Percentiles rank a stretch among this genome's conserved stretches.
Conservation (phyloP, 257 asterid species). For the Petunia secreta region DNA sequence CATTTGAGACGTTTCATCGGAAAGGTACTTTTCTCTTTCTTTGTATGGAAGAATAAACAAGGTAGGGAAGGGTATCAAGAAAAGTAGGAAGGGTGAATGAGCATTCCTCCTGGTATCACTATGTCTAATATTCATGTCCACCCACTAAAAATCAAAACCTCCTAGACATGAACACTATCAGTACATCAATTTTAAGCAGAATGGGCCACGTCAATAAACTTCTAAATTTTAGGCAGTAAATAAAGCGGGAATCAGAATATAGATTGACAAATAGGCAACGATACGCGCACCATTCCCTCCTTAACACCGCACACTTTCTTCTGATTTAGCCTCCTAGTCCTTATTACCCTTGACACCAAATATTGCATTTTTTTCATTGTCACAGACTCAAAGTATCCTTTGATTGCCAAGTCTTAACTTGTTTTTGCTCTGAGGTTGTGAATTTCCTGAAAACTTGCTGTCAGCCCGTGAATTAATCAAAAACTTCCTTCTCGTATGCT, state of each 20-base stretch:
- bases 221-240: background rate
- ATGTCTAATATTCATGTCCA: background rate
- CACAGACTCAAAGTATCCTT: background rate
- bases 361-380: background rate
- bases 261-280: background rate
- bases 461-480: constrained; percentile 14
- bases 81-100: constrained; percentile 9
- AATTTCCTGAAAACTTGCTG: background rate
- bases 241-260: background rate
- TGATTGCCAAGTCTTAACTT: background rate
- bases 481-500: background rate
- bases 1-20: background rate
- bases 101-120: background rate
- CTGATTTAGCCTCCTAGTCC: background rate
- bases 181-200: background rate
- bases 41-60: background rate
- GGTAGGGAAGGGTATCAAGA: background rate
- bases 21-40: background rate
- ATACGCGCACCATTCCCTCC: background rate
- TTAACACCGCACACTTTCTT: background rate
- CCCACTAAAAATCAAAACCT: background rate
- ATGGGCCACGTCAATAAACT: background rate
- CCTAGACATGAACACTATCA: background rate
- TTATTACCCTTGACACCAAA: background rate
- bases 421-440: background rate